Evolutionary conservation across 129 eudicot genomes (phyloP).

Genomic region (Silybum marianum): DNA sequence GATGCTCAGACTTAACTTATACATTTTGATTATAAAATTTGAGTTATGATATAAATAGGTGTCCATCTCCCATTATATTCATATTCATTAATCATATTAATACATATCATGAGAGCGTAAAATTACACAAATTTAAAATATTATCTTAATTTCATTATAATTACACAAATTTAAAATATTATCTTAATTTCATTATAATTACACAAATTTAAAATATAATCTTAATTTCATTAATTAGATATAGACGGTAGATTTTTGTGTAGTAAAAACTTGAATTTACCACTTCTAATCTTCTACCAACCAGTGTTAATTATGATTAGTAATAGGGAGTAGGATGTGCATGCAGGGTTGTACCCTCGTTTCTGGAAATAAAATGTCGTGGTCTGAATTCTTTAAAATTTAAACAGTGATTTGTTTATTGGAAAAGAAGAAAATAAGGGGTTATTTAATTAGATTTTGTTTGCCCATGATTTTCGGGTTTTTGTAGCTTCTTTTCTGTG

Average conservation of each 20-base stretch:
- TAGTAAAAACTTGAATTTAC: neutral
- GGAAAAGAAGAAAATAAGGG: conserved; percentile 11
- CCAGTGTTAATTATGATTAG: neutral
- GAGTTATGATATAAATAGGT: too few relatives aligned
- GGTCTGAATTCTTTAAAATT: neutral
- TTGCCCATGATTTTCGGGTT: conserved; percentile 23
- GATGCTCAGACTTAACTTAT: too few relatives aligned
- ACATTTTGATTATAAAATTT: too few relatives aligned
- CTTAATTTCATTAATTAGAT: too few relatives aligned
- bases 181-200: too few relatives aligned
- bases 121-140: too few relatives aligned
- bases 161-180: too few relatives aligned
- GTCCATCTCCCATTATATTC: too few relatives aligned
- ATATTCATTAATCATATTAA: too few relatives aligned
- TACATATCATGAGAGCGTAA: too few relatives aligned
- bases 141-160: too few relatives aligned
- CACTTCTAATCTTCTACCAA: neutral
- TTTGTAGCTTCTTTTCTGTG: conserved; percentile 21
- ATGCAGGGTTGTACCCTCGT: conserved; percentile 19
- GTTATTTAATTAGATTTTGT: neutral
- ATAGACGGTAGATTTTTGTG: neutral
- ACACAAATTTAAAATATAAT: too few relatives aligned
- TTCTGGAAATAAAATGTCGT: neutral
- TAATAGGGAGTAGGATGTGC: conserved; percentile 10
- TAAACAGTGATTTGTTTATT: neutral